Conservation (phyloP, 1,139 yeast genomes). For the Geotrichum fermentans region DNA sequence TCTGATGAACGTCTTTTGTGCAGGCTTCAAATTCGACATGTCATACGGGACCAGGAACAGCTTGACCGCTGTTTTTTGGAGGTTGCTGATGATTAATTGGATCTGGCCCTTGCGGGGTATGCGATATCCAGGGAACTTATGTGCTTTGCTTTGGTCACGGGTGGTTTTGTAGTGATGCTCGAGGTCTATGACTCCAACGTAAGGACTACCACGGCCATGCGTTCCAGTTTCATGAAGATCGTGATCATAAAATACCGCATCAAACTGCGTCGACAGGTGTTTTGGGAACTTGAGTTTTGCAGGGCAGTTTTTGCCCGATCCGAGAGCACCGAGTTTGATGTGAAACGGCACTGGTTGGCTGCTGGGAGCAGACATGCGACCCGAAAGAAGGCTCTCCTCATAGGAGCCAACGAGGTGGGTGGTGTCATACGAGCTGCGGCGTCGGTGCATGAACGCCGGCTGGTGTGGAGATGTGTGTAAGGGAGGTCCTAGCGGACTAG, state of each 20-base stretch:
- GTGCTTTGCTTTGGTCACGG: constrained; percentile 24
- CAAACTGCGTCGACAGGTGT: constrained; percentile 33
- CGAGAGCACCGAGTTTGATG: constrained; percentile 34
- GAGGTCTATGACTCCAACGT: constrained; percentile 41
- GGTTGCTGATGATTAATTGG: constrained; percentile 42
- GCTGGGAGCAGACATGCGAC: constrained; percentile 36
- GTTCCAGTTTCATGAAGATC: constrained; percentile 25
- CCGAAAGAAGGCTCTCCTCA: constrained; percentile 37
- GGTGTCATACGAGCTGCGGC: constrained; percentile 4
- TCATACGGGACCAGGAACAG: constrained; percentile 41
- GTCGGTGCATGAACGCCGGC: not conserved
- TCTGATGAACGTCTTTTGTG: constrained; percentile 36
- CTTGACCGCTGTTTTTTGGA: constrained; percentile 40
- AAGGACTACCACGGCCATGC: constrained; percentile 37
- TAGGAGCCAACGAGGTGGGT: constrained; percentile 34
- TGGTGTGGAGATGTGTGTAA: not conserved
- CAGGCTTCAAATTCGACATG: constrained; percentile 33
- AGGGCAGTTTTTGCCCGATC: constrained; percentile 24
- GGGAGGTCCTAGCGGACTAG: constrained; percentile 2
- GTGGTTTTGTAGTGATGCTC: constrained; percentile 34
- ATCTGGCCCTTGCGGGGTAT: constrained; percentile 42
- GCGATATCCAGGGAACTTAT: constrained; percentile 39
- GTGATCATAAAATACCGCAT: constrained; percentile 40
- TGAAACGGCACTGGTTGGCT: constrained; percentile 34
- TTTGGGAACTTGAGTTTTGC: constrained; percentile 29